These are phyloP conservation scores for Paxillus involutus DNA, from an alignment of 768 basidiomycete genomes.

Conservation along the genomic window DNA sequence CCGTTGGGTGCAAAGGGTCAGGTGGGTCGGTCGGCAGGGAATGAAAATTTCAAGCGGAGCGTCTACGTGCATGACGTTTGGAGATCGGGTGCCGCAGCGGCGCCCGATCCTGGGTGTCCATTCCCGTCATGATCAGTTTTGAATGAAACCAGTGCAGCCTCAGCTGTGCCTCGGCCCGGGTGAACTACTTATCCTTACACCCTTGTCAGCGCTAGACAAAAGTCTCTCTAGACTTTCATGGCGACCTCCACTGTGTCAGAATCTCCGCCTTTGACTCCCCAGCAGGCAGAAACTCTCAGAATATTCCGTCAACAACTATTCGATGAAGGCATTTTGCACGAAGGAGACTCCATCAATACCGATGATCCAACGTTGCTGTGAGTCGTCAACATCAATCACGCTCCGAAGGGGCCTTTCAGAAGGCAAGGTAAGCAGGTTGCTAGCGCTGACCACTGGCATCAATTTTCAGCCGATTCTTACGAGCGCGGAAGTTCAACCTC, in stretches of 20 bases:
- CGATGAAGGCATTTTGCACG: slow-evolving; percentile 52
- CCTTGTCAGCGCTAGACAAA: too few species aligned
- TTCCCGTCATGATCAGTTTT: too few species aligned
- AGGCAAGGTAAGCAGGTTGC: background rate
- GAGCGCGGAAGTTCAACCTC: slow-evolving; percentile 65
- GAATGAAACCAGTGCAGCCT: too few species aligned
- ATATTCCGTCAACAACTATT: slow-evolving; percentile 54
- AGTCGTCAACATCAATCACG: slow-evolving; percentile 17
- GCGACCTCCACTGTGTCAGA: slow-evolving; percentile 3
- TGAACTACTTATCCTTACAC: too few species aligned
- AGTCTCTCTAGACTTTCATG: slow-evolving; percentile 4
- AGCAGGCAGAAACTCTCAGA: slow-evolving; percentile 40
- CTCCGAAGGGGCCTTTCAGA: background rate
- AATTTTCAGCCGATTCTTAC: slow-evolving; percentile 63
- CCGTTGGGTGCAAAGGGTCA: too few species aligned
- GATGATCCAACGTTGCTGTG: slow-evolving; percentile 60
- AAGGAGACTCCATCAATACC: slow-evolving; percentile 63
- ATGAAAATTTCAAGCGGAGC: too few species aligned
- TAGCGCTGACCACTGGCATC: slow-evolving; percentile 3
- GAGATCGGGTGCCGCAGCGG: too few species aligned
- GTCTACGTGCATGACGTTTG: too few species aligned
- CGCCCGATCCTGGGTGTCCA: too few species aligned
- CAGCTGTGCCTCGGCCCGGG: too few species aligned
- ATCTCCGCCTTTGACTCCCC: slow-evolving; percentile 11
- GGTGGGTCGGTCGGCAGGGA: too few species aligned